A percentile compares a stretch with the other conserved stretches of the same genome.
These are phyloP conservation scores for Phycomyces blakesleeanus DNA, from an alignment of 192 early-diverging fungal species.

Conservation along the genomic window DNA sequence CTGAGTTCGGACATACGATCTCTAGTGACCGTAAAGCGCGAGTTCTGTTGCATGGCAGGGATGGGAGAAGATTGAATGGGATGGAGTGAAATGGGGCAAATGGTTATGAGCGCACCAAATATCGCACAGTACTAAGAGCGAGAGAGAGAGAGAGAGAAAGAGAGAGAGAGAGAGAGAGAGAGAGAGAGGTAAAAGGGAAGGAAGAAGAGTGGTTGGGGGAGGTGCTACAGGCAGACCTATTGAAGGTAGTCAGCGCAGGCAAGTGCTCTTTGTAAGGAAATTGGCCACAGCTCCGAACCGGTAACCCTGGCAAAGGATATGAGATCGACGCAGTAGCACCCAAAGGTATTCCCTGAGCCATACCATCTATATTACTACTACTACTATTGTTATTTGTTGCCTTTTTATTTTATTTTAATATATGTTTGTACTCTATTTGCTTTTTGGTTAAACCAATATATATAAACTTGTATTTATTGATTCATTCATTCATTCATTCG, in stretches of 20 bases:
- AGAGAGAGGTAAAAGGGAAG: slow-evolving; percentile 3
- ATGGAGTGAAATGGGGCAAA: neutral
- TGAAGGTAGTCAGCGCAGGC: neutral
- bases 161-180: neutral
- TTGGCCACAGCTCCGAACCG: neutral
- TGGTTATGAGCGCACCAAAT: neutral
- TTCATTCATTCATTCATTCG: no score
- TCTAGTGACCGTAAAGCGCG: slow-evolving; percentile 10
- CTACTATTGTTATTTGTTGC: no score
- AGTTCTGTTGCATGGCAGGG: slow-evolving; percentile 8
- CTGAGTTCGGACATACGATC: slow-evolving; percentile 21
- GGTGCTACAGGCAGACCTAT: neutral
- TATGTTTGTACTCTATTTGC: no score
- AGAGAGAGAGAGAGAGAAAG: neutral
- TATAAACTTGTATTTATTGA: no score
- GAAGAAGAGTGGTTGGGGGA: neutral
- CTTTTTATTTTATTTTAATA: no score
- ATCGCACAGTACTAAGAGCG: neutral
- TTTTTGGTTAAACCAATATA: no score
- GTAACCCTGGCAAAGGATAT: neutral
- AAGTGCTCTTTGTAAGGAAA: neutral
- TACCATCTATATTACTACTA: neutral
- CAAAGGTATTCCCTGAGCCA: no score
- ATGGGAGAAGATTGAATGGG: neutral
- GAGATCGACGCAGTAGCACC: neutral